These are phyloP conservation scores for Epicoccum nigrum DNA, from an alignment of 2,329 filamentous ascomycete genomes.

Conservation along the genomic window DNA sequence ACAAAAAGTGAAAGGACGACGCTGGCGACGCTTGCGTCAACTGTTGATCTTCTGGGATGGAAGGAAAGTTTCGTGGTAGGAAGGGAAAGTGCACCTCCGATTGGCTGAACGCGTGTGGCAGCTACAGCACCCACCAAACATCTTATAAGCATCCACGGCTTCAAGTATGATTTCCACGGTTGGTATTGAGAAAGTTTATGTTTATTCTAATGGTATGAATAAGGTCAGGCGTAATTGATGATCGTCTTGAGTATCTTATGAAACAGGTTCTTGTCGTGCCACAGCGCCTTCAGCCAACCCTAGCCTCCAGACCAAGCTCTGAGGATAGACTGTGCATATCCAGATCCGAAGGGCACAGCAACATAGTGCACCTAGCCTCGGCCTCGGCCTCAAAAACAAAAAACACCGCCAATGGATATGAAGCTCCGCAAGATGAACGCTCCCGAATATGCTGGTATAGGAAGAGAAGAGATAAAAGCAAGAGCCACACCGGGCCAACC, in stretches of 20 bases:
- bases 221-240: background rate
- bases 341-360: conserved; percentile 18
- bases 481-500: background rate
- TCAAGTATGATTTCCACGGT: background rate
- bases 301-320: background rate
- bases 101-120: background rate
- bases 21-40: conserved; percentile 34
- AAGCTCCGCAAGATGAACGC: conserved; percentile 39
- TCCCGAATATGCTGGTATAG: conserved; percentile 45
- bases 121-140: conserved; percentile 25
- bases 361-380: conserved; percentile 13
- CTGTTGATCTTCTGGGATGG: conserved; percentile 29
- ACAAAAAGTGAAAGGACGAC: conserved; percentile 34
- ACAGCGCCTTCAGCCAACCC: background rate
- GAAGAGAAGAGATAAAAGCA: conserved; percentile 1
- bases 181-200: conserved; percentile 16
- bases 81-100: background rate
- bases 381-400: conserved; percentile 23
- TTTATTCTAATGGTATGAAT: conserved; percentile 26
- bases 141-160: conserved; percentile 3
- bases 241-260: background rate
- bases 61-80: conserved; percentile 10
- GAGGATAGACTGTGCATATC: conserved; percentile 20
- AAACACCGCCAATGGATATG: conserved; percentile 39
- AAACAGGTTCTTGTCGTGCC: background rate